A percentile compares a stretch with the other conserved stretches of the same genome.
Evolutionary conservation across 148 eudicot genomes (phyloP).

Genomic region (Rhododendron molle): DNA sequence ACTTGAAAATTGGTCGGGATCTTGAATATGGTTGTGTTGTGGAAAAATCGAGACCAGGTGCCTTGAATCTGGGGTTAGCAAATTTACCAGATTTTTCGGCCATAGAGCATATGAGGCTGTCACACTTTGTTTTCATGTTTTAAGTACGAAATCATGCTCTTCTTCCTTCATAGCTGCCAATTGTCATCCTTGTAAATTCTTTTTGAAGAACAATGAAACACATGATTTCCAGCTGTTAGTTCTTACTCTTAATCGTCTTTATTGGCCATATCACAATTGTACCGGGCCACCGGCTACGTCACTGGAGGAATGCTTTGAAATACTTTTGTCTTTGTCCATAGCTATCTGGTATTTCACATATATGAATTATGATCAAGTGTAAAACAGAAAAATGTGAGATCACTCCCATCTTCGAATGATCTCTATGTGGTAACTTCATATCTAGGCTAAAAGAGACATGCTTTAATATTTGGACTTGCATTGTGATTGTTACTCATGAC

Average conservation of each 20-base stretch:
- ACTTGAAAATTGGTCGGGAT: not conserved
- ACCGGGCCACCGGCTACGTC: not conserved
- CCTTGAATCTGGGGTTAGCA: slow-evolving; percentile 2
- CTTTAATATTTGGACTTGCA: not conserved
- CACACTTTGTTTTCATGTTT: not conserved
- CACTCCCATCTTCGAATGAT: not conserved
- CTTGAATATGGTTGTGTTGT: not conserved
- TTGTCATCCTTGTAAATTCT: slow-evolving; percentile 8
- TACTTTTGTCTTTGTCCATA: not conserved
- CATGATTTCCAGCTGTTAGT: not conserved
- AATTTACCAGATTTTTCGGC: not conserved
- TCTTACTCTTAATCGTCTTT: not conserved
- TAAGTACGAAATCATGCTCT: not conserved
- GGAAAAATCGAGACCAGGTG: not conserved
- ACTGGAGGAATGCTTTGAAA: slow-evolving; percentile 4
- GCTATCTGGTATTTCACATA: not conserved
- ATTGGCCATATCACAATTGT: not conserved
- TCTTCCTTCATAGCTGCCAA: not conserved
- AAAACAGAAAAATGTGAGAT: not conserved
- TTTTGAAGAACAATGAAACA: not conserved
- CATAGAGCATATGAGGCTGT: not conserved
- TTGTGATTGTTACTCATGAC: not conserved
- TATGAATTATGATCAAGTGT: not conserved
- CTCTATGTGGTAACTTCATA: not conserved
- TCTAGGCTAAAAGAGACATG: not conserved